Conservation (phyloP, 129 eudicot genomes). For the Centella asiatica region DNA sequence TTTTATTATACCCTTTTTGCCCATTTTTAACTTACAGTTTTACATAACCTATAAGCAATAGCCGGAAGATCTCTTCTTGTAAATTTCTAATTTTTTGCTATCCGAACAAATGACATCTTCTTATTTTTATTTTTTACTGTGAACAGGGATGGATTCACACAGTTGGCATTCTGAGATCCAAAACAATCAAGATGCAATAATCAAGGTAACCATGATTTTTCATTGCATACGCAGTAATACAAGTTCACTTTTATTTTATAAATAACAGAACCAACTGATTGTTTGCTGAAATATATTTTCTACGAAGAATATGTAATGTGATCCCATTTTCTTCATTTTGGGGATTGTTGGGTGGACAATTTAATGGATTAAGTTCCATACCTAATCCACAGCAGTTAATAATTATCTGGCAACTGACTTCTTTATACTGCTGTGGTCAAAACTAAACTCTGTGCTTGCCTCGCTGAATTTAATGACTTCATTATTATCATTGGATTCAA, state of each 20-base stretch:
- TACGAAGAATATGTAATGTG: not conserved
- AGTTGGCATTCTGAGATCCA: slow-evolving; percentile 41
- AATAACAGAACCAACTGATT: not conserved
- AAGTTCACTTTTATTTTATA: not conserved
- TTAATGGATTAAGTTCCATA: not conserved
- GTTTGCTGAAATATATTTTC: too few relatives aligned
- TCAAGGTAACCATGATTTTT: slow-evolving; percentile 44
- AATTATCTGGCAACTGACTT: not conserved
- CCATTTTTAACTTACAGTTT: not conserved
- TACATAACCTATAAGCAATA: not conserved
- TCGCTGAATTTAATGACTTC: too few relatives aligned
- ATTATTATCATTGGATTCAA: too few relatives aligned
- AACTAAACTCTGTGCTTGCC: not conserved
- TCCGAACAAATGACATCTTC: not conserved
- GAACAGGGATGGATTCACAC: slow-evolving; percentile 46
- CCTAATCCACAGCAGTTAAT: not conserved
- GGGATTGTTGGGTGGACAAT: not conserved
- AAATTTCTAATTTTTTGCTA: not conserved
- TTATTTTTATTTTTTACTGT: too few relatives aligned
- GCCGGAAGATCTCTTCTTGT: not conserved
- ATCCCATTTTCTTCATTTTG: not conserved
- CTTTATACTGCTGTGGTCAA: not conserved
- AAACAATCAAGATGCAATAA: slow-evolving; percentile 61
- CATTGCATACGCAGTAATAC: not conserved
- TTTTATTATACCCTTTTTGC: not conserved